Conservation (phyloP, 768 basidiomycete species). For the Sarcodon sp. region DNA sequence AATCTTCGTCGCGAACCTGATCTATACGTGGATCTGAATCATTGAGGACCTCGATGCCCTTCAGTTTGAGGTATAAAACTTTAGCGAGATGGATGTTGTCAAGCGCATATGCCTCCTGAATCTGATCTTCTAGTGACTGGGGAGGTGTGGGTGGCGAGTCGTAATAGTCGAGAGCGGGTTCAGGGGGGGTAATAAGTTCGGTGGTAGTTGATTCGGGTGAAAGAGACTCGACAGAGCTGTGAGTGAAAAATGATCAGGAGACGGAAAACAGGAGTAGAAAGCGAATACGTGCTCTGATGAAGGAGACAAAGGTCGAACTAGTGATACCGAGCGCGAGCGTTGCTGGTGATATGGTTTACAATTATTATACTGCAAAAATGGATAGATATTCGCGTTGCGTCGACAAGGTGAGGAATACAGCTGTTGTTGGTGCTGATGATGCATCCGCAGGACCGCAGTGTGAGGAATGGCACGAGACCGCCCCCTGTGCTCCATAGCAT, state of each 20-base stretch:
- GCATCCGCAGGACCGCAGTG: conserved; percentile 8
- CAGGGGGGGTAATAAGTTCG: conserved; percentile 14
- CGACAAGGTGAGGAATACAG: not conserved
- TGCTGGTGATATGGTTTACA: too few relatives aligned
- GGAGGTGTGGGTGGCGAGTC: conserved; percentile 30
- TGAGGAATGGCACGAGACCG: conserved; percentile 15
- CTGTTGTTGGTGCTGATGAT: conserved; percentile 1
- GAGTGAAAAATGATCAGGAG: not conserved
- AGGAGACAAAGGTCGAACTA: conserved; percentile 2
- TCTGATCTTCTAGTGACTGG: conserved; percentile 43
- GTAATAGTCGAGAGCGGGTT: conserved; percentile 22
- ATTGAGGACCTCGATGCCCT: conserved; percentile 45
- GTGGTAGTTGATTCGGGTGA: conserved; percentile 12
- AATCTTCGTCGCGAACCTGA: conserved; percentile 38
- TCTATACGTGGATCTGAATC: conserved; percentile 54
- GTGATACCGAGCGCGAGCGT: too few relatives aligned
- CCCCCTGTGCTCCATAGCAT: conserved; percentile 15
- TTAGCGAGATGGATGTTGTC: conserved; percentile 59
- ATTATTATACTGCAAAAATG: not conserved
- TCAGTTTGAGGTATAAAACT: conserved; percentile 44
- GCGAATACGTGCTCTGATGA: conserved; percentile 2
- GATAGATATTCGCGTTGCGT: not conserved
- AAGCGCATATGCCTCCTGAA: conserved; percentile 53
- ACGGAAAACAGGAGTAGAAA: conserved; percentile 6
- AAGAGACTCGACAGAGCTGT: conserved; percentile 9